Conservation (phyloP, 805 yeast species). For the Pichia thaimueangensis region DNA sequence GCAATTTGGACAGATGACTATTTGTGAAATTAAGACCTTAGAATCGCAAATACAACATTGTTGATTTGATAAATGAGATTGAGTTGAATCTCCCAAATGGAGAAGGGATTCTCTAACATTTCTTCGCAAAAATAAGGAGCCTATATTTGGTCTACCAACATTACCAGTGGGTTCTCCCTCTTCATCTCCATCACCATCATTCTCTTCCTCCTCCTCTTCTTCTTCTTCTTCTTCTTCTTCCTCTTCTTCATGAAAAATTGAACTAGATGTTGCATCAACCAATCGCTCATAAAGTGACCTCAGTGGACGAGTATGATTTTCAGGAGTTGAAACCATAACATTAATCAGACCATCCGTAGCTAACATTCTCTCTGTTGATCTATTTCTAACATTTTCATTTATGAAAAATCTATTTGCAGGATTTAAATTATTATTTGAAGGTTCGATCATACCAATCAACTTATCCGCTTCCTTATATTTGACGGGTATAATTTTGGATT, state of each 20-base stretch:
- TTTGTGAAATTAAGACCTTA: constrained; percentile 13
- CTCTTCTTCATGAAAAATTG: constrained; percentile 9
- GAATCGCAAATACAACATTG: constrained; percentile 30
- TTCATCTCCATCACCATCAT: neutral
- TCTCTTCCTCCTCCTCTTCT: too few species aligned
- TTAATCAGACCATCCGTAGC: constrained; percentile 2
- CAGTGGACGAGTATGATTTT: neutral
- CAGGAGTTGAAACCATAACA: neutral
- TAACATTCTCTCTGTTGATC: neutral
- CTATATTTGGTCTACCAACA: neutral
- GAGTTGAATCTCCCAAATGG: constrained; percentile 8
- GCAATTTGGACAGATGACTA: constrained; percentile 29
- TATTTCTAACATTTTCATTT: constrained; percentile 2
- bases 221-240: constrained; percentile 3
- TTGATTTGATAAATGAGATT: constrained; percentile 20
- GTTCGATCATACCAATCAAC: constrained; percentile 5
- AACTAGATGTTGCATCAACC: neutral
- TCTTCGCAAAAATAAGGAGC: neutral
- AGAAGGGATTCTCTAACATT: neutral
- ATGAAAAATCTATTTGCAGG: too few species aligned
- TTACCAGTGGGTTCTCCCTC: neutral
- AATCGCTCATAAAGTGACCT: constrained; percentile 3
- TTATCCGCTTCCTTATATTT: constrained; percentile 7
- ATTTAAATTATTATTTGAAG: neutral
- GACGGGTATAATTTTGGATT: constrained; percentile 12